Percentiles rank a stretch among this genome's conserved stretches.
These are phyloP conservation scores for Geosiphon pyriformis DNA, from an alignment of 192 early-diverging fungal genomes.

Conservation along the genomic window DNA sequence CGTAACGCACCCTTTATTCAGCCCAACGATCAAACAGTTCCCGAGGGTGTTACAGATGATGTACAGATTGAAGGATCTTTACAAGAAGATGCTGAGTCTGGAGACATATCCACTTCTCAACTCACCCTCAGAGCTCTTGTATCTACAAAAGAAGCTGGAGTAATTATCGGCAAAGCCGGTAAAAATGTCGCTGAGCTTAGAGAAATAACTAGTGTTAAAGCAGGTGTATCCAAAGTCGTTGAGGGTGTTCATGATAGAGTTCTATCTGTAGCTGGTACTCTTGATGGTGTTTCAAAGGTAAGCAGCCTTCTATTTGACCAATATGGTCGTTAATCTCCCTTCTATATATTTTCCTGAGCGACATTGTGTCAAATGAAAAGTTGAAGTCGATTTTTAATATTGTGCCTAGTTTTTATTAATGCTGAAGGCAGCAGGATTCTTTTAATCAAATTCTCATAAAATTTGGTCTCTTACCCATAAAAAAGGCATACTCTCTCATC, in stretches of 20 bases:
- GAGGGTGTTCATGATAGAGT: constrained; percentile 83
- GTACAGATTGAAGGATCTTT: constrained; percentile 25
- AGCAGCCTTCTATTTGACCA: constrained; percentile 36
- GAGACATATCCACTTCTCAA: constrained; percentile 33
- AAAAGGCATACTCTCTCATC: constrained; percentile 77
- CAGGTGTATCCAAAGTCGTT: constrained; percentile 88
- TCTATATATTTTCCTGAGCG: constrained; percentile 32
- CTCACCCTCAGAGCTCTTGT: constrained; percentile 86
- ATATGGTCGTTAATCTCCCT: neutral
- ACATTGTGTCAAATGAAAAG: too few relatives aligned
- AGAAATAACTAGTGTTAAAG: constrained; percentile 77
- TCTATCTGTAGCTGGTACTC: constrained; percentile 65
- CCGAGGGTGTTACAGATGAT: constrained; percentile 1
- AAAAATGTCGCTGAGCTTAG: constrained; percentile 86
- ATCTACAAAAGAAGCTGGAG: constrained; percentile 87
- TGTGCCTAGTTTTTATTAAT: too few relatives aligned
- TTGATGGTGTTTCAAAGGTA: constrained; percentile 69
- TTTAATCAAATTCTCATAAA: constrained; percentile 17
- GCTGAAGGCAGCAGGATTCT: too few relatives aligned
- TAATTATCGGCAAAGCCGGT: constrained; percentile 60
- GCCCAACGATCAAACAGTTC: constrained; percentile 4
- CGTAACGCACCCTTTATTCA: neutral
- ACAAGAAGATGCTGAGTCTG: constrained; percentile 37
- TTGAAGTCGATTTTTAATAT: too few relatives aligned
- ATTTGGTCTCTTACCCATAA: neutral